These are phyloP conservation scores for Xylaria flabelliformis DNA, from an alignment of 495 filamentous ascomycete genomes.

Conservation along the genomic window DNA sequence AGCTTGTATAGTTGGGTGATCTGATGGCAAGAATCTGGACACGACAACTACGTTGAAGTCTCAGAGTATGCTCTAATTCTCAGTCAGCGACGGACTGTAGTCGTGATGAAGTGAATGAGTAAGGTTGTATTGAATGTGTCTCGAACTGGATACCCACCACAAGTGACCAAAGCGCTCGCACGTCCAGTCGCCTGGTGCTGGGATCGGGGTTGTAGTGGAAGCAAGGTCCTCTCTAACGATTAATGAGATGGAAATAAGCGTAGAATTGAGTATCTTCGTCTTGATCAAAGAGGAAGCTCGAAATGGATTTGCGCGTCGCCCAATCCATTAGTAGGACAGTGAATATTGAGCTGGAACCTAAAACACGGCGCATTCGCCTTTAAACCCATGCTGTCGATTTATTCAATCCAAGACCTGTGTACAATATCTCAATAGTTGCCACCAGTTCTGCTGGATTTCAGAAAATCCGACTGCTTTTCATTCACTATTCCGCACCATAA, in stretches of 20 bases:
- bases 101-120: background rate
- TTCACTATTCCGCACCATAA: background rate
- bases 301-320: background rate
- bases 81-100: background rate
- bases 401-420: background rate
- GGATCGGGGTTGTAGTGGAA: background rate
- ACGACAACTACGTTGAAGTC: background rate
- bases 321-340: background rate
- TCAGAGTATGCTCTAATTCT: background rate
- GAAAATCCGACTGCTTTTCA: background rate
- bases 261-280: background rate
- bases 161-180: background rate
- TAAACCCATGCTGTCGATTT: background rate
- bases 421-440: background rate
- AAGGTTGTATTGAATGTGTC: background rate
- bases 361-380: background rate
- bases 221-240: background rate
- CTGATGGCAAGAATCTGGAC: background rate
- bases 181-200: background rate
- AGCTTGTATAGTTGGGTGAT: no score
- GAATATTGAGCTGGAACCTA: background rate
- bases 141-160: background rate
- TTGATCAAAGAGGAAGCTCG: background rate
- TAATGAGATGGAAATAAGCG: background rate
- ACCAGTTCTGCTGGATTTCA: background rate